Base-by-base conservation (phyloP, 768 basidiomycete species). In the Coprinopsis marcescibilis region DNA sequence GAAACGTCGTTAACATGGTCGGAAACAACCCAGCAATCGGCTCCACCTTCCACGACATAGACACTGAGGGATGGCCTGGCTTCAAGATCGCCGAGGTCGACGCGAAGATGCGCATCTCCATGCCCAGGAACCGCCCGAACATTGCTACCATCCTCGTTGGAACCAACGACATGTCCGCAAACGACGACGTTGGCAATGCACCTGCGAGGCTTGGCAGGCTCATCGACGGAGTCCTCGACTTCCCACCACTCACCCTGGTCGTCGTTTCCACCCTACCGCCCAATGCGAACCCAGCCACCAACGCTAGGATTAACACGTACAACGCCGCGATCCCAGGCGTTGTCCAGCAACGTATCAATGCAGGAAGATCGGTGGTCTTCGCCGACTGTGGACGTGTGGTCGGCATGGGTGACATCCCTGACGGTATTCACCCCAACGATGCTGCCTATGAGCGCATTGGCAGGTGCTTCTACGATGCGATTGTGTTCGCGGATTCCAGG, bases 1-100 rank as follows among this genome's bases (percentile, higher is more conserved):
- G 42, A n/a, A 43, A 43, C 27, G 26, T 27, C 14, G 42, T 43
- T n/a, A 30, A 43, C 42, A 43, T 43, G 42, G 42, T 43, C 42
- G 42, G 42, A 4, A 43, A 43, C 26, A 43, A 43, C 42, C 42
- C 42, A 4, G 23, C 42, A 13, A 20, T 30, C 4, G 14, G 30
- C 13, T 21, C 20, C 6, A 41, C 39, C 39, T 41, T 41, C 39
- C 7, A 41, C 6, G 39, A 41, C 24, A 23, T 6, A 13, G 42
- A 43, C 27, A 43, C 42, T 12, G 42, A 43, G 20, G 42, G 42
- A 30, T 43, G 42, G 42, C 20, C 42, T 17, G 26, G 42, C n/a
- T 30, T 5, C 25, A 26, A 11, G 25, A 43, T 43, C 26, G 23
- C 12, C 23, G 21, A 30, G 12, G 42, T 43, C 10, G 42, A 10